Conservation (phyloP, 345 rosid genomes). For the Bretschneidera sinensis region DNA sequence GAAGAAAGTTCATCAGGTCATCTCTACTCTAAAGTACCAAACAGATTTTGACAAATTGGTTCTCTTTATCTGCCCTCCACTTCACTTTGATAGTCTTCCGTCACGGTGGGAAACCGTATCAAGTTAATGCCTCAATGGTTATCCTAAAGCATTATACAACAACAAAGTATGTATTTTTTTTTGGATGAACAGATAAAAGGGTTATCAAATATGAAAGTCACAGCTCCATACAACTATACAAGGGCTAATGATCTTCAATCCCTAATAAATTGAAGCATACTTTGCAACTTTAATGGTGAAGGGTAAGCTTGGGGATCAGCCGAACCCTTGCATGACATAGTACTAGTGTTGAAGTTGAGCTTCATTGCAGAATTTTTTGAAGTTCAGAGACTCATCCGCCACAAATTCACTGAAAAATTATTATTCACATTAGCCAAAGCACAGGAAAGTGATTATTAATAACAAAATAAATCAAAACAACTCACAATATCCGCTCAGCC, state of each 20-base stretch:
- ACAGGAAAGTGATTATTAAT: no score
- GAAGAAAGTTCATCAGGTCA: no score
- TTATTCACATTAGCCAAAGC: background rate
- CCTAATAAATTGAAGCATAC: background rate
- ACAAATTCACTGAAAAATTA: constrained; percentile 57
- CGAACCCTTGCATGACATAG: background rate
- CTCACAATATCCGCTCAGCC: constrained; percentile 86
- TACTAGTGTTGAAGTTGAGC: constrained; percentile 49
- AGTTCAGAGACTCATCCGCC: constrained; percentile 63
- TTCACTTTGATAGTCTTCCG: no score
- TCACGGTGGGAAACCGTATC: no score
- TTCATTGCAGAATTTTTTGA: constrained; percentile 79
- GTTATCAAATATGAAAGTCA: background rate
- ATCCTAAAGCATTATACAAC: no score
- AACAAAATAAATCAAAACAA: background rate
- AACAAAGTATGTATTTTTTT: no score
- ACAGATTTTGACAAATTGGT: no score
- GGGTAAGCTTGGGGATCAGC: background rate
- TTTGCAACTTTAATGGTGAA: background rate
- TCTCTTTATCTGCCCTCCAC: no score
- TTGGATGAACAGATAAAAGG: no score
- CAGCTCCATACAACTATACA: background rate
- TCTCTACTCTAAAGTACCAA: no score
- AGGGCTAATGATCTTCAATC: no score
- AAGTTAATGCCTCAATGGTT: no score